phyloP scores from a whole-genome alignment of 495 filamentous ascomycete genomes.

The Zalerion maritima region DNA sequence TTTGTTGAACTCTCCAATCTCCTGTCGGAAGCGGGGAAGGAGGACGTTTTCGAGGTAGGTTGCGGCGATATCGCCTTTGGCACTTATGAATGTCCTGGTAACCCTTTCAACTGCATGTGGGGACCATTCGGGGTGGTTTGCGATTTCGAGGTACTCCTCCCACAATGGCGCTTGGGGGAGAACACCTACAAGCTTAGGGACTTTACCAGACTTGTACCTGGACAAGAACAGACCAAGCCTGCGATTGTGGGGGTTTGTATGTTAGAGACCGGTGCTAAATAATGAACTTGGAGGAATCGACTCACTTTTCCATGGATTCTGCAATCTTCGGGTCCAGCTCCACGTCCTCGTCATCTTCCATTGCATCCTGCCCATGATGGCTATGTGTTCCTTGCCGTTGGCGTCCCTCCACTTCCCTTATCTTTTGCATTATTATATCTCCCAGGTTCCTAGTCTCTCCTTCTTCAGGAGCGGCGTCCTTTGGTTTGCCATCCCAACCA shows the following conservation, averaged over 20 bases:
- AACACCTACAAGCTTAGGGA: slow-evolving; percentile 96
- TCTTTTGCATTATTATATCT: slow-evolving; percentile 84
- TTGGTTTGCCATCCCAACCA: slow-evolving; percentile 29
- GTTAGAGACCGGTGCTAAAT: slow-evolving; percentile 1
- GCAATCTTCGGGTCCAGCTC: slow-evolving; percentile 81
- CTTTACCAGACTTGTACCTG: slow-evolving; percentile 83
- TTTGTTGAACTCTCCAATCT: slow-evolving; percentile 76
- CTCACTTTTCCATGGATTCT: slow-evolving; percentile 90
- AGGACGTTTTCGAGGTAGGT: slow-evolving; percentile 68
- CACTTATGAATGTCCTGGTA: slow-evolving; percentile 77
- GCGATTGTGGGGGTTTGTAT: slow-evolving; percentile 5
- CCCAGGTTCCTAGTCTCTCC: slow-evolving; percentile 58
- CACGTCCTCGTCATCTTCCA: slow-evolving; percentile 58
- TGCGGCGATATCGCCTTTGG: slow-evolving; percentile 61
- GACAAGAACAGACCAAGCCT: slow-evolving; percentile 80
- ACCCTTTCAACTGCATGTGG: slow-evolving; percentile 74
- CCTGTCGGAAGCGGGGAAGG: slow-evolving; percentile 75
- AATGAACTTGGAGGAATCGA: no score
- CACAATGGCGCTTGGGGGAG: slow-evolving; percentile 81
- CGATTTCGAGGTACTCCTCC: slow-evolving; percentile 73
- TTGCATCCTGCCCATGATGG: slow-evolving; percentile 31
- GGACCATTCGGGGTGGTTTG: slow-evolving; percentile 73
- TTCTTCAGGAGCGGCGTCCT: slow-evolving; percentile 28
- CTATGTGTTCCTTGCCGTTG: slow-evolving; percentile 13
- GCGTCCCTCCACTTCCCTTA: slow-evolving; percentile 78